Evolutionary conservation across 2,329 filamentous ascomycete species (phyloP), one percentile per base, ranked within the genome.

Genomic region (Colletotrichum gloeosporioides): DNA sequence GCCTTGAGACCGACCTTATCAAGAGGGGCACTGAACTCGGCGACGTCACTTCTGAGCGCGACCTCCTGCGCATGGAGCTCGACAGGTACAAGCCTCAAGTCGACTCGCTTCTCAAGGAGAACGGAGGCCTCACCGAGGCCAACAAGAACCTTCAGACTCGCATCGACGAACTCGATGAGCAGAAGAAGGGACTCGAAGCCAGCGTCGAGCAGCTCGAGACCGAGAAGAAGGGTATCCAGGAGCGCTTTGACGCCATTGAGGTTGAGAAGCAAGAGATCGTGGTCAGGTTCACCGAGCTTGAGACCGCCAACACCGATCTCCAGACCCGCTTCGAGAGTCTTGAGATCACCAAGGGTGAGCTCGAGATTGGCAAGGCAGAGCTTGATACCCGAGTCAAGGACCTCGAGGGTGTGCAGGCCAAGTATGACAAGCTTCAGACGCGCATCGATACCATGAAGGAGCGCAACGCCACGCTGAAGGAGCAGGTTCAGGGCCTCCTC

Each of bases 401-500:
- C 49, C 75, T 78, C 18, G 75, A 77, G n/a, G 72, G 63, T 12
- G 64, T 78, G 2, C 71, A 77, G 68, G 59, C 31, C 64, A 72
- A 75, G 59, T 77, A 77, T 73, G 67, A 75, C 55, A 73, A 72
- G 62, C 68, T 77, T n/a, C 70, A 73, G 53, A 73, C 65, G 12
- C 66, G 70, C 29, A 57, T 77, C 25, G 72, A 78, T 8, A 63
- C 62, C 10, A 69, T 78, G 61, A 73, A 71, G 55, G 72, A 67
- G 12, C 66, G 73, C 29, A 77, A 77, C 62, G 36, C 32, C 12
- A 77, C 67, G 8, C 76, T 77, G 53, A 55, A 77, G 32, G 39
- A 66, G 4, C 76, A 77, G 32, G 59, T 78, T 39, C 62, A 57
- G 8, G 67, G 44, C 1, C 71, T 78, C 5, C 77, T 78, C 53